Percentiles rank a stretch among this genome's conserved stretches.
Evolutionary conservation across 2,329 filamentous ascomycete species (phyloP).

Genomic region (Cryoendolithus antarcticus): DNA sequence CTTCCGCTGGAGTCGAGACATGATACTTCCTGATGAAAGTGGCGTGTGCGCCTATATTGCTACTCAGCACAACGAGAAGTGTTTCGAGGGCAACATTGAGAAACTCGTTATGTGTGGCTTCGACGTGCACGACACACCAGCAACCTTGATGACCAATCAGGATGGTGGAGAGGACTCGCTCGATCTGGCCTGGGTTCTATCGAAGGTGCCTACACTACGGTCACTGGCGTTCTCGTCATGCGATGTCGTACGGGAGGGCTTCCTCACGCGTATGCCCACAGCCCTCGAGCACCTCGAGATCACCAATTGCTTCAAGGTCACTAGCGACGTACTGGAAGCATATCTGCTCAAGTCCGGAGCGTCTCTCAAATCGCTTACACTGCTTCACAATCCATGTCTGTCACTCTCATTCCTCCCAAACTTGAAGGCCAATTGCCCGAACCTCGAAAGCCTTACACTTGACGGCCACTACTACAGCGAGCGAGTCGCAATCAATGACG

Average conservation of each 20-base stretch:
- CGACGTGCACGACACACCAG: conserved; percentile 17
- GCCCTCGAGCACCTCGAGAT: conserved; percentile 57
- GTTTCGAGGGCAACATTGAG: conserved; percentile 45
- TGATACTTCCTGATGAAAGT: conserved; percentile 20
- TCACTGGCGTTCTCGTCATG: conserved; percentile 65
- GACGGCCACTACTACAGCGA: conserved; percentile 68
- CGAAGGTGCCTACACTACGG: conserved; percentile 50
- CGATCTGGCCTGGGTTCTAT: conserved; percentile 37
- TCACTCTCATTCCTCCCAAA: conserved; percentile 60
- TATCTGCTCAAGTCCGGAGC: conserved; percentile 59
- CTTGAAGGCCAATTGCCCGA: conserved; percentile 56
- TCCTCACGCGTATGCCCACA: conserved; percentile 57
- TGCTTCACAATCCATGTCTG: conserved; percentile 70
- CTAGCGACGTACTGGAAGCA: conserved; percentile 48
- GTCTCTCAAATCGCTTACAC: conserved; percentile 52
- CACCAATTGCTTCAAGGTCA: conserved; percentile 66
- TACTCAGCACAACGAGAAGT: conserved; percentile 24
- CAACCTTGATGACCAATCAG: conserved; percentile 5
- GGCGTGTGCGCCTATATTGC: conserved; percentile 16
- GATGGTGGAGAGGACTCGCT: conserved; percentile 27
- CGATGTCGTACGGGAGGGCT: conserved; percentile 52
- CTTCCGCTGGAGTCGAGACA: conserved; percentile 42
- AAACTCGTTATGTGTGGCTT: conserved; percentile 44
- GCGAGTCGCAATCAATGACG: conserved; percentile 55
- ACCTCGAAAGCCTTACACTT: conserved; percentile 58